A percentile compares a stretch with the other conserved stretches of the same genome.
phyloP scores from a whole-genome alignment of 306 rosid genomes.

The Delonix regia region DNA sequence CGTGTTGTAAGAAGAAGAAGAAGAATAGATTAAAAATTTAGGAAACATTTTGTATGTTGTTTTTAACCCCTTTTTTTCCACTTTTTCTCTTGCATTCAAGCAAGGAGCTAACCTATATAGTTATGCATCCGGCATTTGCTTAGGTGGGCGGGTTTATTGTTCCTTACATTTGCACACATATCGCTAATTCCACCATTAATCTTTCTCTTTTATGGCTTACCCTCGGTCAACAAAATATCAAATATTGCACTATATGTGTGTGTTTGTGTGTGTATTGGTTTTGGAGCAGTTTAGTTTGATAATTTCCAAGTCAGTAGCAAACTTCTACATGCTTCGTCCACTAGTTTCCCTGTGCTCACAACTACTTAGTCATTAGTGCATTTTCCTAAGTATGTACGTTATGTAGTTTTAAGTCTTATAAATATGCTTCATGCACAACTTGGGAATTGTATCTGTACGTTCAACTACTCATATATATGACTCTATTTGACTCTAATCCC shows the following conservation, averaged over 20 bases:
- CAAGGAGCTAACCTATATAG: background rate
- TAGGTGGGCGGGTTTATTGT: conserved; percentile 37
- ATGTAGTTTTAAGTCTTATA: background rate
- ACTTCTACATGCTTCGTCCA: background rate
- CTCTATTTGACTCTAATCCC: no score
- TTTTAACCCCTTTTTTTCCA: background rate
- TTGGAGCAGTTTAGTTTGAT: background rate
- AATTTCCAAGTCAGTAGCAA: background rate
- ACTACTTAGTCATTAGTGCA: background rate
- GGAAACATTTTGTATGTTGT: no score
- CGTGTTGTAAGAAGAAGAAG: no score
- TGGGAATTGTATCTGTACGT: background rate
- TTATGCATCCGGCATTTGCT: conserved; percentile 8
- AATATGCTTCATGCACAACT: no score
- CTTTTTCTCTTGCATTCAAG: background rate
- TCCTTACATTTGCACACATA: conserved; percentile 3
- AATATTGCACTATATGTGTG: background rate
- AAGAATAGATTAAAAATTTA: no score
- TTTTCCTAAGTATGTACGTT: background rate
- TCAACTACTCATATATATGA: background rate
- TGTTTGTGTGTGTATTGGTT: background rate
- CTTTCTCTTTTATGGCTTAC: background rate
- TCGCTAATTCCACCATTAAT: background rate
- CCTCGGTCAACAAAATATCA: background rate
- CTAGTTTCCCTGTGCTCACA: background rate